Evolutionary conservation across 106 monocot genomes (phyloP), one percentile per base, ranked within the genome.

Genomic region (Dactylorhiza incarnata): DNA sequence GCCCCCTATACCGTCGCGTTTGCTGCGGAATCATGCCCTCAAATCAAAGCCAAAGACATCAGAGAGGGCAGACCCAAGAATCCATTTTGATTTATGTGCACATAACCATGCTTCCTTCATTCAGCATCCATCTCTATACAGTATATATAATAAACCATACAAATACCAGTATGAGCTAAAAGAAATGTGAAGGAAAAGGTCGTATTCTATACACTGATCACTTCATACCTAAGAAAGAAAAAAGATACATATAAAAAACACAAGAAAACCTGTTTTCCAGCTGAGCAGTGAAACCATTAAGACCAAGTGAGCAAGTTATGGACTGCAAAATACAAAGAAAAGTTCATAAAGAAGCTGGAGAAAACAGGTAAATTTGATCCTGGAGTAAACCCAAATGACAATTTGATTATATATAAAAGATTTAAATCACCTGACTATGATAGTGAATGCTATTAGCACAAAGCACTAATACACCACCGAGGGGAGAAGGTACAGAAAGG

Each of bases 381-480:
- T 63, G 17, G 66, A 83, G 9, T 49, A 14, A 25, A 56, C 20
- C 47, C 75, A 49, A 63, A 54, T 3, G 49, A 15, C 44, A 6
- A 45, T 25, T 29, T 44, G 45, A 15, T 4, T 75, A 74, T 6
- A 70, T 63, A 47, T 22, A 24, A 75, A 43, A 69, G 48, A 49
- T 78, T 69, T 76, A 25, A 82, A 45, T 76, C 17, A 91, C 97
- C 94, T 99, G 97, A 80, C 94, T 99, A 65, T 94, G 91, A 82
- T 99, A 99, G 75, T 94, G 89, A 55, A 99, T 86, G 43, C 85
- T 82, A 82, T 99, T 99, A 71, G 94, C 83, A 82, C 91, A 94
- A 16, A 99, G 85, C 49, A 89, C 89, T 79, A 99, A 84, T 85
- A 99, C 84, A 71, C 97, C 97, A 48, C 97, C 91, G 82, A 99